Evolutionary conservation across 2,329 filamentous ascomycete species (phyloP), one percentile per base, ranked within the genome.

Genomic region (Trichoderma citrinoviride): DNA sequence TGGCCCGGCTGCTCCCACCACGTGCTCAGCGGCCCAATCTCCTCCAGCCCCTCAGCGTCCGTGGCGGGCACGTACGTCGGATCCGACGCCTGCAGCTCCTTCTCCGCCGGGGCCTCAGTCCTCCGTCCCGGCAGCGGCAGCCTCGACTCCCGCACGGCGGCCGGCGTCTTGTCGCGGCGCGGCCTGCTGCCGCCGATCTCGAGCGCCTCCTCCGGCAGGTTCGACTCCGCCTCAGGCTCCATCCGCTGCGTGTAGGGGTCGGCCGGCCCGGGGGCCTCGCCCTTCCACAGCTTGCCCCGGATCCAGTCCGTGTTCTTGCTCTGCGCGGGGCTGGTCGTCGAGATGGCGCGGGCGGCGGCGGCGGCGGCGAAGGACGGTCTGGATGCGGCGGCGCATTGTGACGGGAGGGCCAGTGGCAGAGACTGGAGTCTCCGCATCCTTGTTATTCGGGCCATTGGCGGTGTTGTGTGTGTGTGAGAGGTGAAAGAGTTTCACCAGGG

Each of bases 1-100:
- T 85, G 78, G n/a, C 77, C 77, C n/a, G 76, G 74, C 58, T 77
- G 73, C 7, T 85, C 79, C 84, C 84, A 87, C 84, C 84, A 87
- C 27, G 74, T 75, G 40, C 75, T 75, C 43, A 85, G 66, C 1
- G 80, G 77, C 46, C 79, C 80, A 14, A 85, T 78, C 56, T 80
- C 76, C 66, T 82, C 79, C 2, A 87, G 76, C 0, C 76, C 82
- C 0, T 79, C 76, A 7, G 77, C 77, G 4, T 74, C 75, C 15
- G 74, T 74, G 17, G 85, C 85, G 3, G 84, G 83, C 3, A 73
- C 71, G 71, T 87, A 87, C 7, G 70, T 71, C 12, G 76, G 71
- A 37, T 77, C 73, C 7, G 69, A 54, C 7, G 73, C 68, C 64
- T 70, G 63, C 7, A 73, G 21, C 50, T 76, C 76, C 64, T 73